These are phyloP conservation scores for Aspergillus carlsbadensis DNA, from an alignment of 495 filamentous ascomycete genomes.

Conservation along the genomic window DNA sequence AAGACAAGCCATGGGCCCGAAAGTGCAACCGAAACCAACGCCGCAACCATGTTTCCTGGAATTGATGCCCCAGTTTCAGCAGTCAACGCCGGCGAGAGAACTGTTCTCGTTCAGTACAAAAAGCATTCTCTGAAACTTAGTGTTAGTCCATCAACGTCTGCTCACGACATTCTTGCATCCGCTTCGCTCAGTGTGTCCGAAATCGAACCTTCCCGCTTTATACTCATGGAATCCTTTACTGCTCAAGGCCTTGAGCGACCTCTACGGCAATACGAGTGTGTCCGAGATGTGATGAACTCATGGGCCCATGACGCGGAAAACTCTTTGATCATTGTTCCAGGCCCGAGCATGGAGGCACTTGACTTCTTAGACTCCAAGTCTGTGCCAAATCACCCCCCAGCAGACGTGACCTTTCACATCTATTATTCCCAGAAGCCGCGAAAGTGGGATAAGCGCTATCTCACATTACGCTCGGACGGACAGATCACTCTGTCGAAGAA, in stretches of 20 bases:
- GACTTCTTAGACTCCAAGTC: constrained; percentile 48
- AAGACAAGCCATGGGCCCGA: constrained; percentile 11
- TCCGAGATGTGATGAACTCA: constrained; percentile 87
- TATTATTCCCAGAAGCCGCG: constrained; percentile 78
- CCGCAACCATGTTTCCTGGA: constrained; percentile 56
- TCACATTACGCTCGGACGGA: constrained; percentile 72
- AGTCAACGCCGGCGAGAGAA: constrained; percentile 75
- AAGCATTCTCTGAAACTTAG: constrained; percentile 60
- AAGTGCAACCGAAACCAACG: constrained; percentile 36
- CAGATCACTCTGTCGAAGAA: constrained; percentile 78
- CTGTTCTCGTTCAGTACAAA: constrained; percentile 66
- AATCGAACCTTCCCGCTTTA: constrained; percentile 58
- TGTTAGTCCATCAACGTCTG: constrained; percentile 72
- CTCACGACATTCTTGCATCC: constrained; percentile 64
- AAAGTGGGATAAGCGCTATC: constrained; percentile 83
- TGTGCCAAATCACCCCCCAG: constrained; percentile 58
- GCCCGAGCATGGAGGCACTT: constrained; percentile 43
- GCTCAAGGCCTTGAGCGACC: constrained; percentile 79
- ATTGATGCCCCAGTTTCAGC: constrained; percentile 82
- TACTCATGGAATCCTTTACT: constrained; percentile 74
- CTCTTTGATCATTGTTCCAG: constrained; percentile 58
- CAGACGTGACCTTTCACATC: constrained; percentile 63
- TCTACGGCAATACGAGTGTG: constrained; percentile 80
- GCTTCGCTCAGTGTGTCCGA: constrained; percentile 54
- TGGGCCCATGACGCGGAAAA: constrained; percentile 82